A percentile compares a stretch with the other conserved stretches of the same genome.
These are phyloP conservation scores for Talaromyces sp. DNA, from an alignment of 2,329 filamentous ascomycete species.

Conservation along the genomic window DNA sequence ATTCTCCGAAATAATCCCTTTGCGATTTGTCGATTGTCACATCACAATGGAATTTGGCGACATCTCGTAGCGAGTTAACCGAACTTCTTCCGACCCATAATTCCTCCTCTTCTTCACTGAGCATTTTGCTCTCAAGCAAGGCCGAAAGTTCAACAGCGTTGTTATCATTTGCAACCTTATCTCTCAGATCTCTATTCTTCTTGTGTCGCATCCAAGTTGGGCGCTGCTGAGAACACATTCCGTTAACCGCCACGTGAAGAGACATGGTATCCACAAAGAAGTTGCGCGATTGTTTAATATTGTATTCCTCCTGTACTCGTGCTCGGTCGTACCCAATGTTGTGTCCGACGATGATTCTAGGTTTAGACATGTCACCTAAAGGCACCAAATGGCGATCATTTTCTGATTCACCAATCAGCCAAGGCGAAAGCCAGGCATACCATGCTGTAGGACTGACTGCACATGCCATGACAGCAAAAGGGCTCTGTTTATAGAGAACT, in stretches of 20 bases:
- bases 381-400: slow-evolving; percentile 79
- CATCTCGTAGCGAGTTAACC: slow-evolving; percentile 89
- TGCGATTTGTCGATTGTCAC: slow-evolving; percentile 86
- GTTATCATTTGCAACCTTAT: slow-evolving; percentile 70
- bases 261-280: slow-evolving; percentile 97
- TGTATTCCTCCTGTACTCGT: slow-evolving; percentile 83
- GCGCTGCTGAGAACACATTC: slow-evolving; percentile 95
- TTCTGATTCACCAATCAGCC: slow-evolving; percentile 79
- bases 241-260: slow-evolving; percentile 93
- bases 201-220: slow-evolving; percentile 97
- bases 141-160: slow-evolving; percentile 68
- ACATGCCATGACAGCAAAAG: slow-evolving; percentile 95
- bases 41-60: slow-evolving; percentile 93
- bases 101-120: slow-evolving; percentile 84
- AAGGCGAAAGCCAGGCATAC: slow-evolving; percentile 97
- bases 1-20: slow-evolving; percentile 79
- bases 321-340: slow-evolving; percentile 95
- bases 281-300: slow-evolving; percentile 75
- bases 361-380: slow-evolving; percentile 69
- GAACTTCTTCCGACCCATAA: slow-evolving; percentile 94
- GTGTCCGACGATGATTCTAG: slow-evolving; percentile 83
- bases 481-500: slow-evolving; percentile 90
- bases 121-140: slow-evolving; percentile 63
- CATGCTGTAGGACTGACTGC: slow-evolving; percentile 84
- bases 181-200: slow-evolving; percentile 80